A percentile compares a stretch with the other conserved stretches of the same genome.
Evolutionary conservation across 1,284 basidiomycete species (phyloP).

Genomic region (Ganoderma lingzhi): DNA sequence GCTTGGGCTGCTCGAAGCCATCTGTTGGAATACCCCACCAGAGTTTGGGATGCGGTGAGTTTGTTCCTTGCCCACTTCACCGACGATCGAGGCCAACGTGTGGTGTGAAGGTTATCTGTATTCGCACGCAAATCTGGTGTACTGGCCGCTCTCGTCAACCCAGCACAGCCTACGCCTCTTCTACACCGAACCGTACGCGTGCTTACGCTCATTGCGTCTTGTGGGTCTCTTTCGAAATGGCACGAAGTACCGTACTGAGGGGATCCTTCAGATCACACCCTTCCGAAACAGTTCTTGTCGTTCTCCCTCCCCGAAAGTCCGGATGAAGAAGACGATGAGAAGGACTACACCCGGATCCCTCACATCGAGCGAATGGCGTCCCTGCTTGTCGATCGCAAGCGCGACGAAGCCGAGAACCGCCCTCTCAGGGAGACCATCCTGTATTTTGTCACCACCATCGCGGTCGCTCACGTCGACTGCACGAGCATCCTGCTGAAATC

Average conservation of each 20-base stretch:
- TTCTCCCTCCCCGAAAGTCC: slow-evolving; percentile 34
- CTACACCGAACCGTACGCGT: slow-evolving; percentile 54
- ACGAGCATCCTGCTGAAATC: slow-evolving; percentile 59
- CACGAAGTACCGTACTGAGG: too few species aligned
- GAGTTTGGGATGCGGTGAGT: slow-evolving; percentile 54
- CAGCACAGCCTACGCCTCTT: slow-evolving; percentile 58
- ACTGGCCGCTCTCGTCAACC: slow-evolving; percentile 57
- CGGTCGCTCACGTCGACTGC: slow-evolving; percentile 59
- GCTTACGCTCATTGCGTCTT: slow-evolving; percentile 62
- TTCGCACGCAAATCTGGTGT: slow-evolving; percentile 51
- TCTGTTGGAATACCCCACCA: slow-evolving; percentile 57
- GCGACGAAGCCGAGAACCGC: slow-evolving; percentile 51
- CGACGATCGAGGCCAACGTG: slow-evolving; percentile 11
- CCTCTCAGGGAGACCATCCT: slow-evolving; percentile 58
- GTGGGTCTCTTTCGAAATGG: slow-evolving; percentile 47
- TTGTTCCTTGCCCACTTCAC: neutral
- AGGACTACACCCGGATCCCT: slow-evolving; percentile 47
- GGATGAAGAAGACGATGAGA: slow-evolving; percentile 21
- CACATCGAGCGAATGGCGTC: slow-evolving; percentile 62
- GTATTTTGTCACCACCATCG: slow-evolving; percentile 63
- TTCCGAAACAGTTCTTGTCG: slow-evolving; percentile 51
- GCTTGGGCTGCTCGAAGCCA: slow-evolving; percentile 58
- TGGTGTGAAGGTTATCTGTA: slow-evolving; percentile 46
- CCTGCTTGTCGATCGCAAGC: slow-evolving; percentile 55
- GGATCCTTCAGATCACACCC: slow-evolving; percentile 41